These are phyloP conservation scores for Xylaria sp. DNA, from an alignment of 2,329 filamentous ascomycete species.

Conservation along the genomic window DNA sequence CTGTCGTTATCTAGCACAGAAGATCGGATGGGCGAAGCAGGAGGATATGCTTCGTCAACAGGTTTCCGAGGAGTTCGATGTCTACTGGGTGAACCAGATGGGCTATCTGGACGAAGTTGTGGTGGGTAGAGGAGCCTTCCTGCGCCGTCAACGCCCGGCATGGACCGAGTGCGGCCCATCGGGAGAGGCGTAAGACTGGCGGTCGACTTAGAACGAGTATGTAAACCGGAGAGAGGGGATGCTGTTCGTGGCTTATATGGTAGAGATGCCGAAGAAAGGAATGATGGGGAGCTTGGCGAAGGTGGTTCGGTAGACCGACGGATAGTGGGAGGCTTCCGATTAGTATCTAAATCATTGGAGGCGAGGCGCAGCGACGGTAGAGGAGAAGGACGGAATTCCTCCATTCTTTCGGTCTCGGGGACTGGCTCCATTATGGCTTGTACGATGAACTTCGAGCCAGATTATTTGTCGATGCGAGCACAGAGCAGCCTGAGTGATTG, in stretches of 20 bases:
- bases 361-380: slow-evolving; percentile 62
- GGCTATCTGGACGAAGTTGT: slow-evolving; percentile 65
- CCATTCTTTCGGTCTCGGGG: slow-evolving; percentile 75
- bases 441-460: slow-evolving; percentile 1
- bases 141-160: slow-evolving; percentile 70
- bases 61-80: slow-evolving; percentile 65
- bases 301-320: slow-evolving; percentile 70
- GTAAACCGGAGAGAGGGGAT: slow-evolving; percentile 68
- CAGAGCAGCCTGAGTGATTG: slow-evolving; percentile 12
- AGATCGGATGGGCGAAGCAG: slow-evolving; percentile 62
- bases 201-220: slow-evolving; percentile 68
- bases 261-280: slow-evolving; percentile 58
- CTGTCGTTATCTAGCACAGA: slow-evolving; percentile 67
- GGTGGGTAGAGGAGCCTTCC: slow-evolving; percentile 68
- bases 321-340: slow-evolving; percentile 63
- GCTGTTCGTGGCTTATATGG: slow-evolving; percentile 72
- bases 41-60: slow-evolving; percentile 70
- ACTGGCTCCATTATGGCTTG: slow-evolving; percentile 69
- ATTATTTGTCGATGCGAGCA: slow-evolving; percentile 6
- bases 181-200: slow-evolving; percentile 64
- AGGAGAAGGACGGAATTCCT: slow-evolving; percentile 71
- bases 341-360: slow-evolving; percentile 55
- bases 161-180: slow-evolving; percentile 72
- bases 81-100: slow-evolving; percentile 64
- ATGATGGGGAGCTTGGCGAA: slow-evolving; percentile 64